phyloP scores from a whole-genome alignment of 2,329 filamentous ascomycete genomes.

The Periglandula ipomoeae region DNA sequence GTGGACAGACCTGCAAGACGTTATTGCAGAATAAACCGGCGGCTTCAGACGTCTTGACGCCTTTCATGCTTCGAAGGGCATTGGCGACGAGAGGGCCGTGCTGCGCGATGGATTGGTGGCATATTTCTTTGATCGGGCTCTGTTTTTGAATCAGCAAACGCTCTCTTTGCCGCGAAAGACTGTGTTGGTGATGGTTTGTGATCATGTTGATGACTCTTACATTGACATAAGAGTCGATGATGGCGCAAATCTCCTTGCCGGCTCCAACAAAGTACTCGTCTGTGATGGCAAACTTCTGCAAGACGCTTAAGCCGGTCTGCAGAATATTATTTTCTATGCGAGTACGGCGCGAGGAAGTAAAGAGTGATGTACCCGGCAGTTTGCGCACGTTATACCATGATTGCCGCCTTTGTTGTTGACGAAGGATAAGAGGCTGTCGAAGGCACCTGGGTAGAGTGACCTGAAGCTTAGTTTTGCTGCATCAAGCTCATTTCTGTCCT shows the following conservation, averaged over 20 bases:
- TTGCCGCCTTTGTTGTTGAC: too few relatives aligned
- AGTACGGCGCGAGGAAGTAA: too few relatives aligned
- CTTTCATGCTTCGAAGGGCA: not conserved
- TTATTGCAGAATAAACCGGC: not conserved
- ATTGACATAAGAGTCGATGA: not conserved
- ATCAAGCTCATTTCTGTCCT: not conserved
- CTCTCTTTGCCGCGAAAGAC: too few relatives aligned
- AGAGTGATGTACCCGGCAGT: too few relatives aligned
- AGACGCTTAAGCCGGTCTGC: not conserved
- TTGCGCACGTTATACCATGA: too few relatives aligned
- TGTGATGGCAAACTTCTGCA: not conserved
- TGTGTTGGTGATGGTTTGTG: too few relatives aligned
- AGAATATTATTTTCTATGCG: too few relatives aligned
- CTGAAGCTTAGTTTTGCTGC: not conserved
- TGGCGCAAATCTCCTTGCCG: not conserved
- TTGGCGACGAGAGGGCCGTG: not conserved
- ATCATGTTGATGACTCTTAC: not conserved
- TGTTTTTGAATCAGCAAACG: not conserved
- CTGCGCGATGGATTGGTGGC: not conserved
- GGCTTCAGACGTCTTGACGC: not conserved
- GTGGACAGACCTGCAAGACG: not conserved
- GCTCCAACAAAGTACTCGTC: not conserved
- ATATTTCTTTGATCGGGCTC: not conserved
- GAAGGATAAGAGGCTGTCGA: too few relatives aligned
- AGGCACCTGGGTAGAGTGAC: not conserved